A percentile compares a stretch with the other conserved stretches of the same genome.
These are phyloP conservation scores for Botrytis deweyae DNA, from an alignment of 2,329 filamentous ascomycete species.

Conservation along the genomic window DNA sequence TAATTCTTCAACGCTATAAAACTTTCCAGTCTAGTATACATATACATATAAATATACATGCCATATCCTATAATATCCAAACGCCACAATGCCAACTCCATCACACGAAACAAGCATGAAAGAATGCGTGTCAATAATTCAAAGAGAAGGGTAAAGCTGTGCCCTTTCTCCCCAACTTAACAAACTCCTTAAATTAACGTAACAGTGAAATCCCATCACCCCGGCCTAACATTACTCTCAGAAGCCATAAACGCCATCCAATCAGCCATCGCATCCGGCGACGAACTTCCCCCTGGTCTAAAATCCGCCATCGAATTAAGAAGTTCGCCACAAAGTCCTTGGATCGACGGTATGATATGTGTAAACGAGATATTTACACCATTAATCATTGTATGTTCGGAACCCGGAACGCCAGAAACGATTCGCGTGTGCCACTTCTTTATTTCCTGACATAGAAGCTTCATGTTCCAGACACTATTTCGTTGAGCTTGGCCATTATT, in stretches of 20 bases:
- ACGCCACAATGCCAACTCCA: not conserved
- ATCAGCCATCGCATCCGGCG: not conserved
- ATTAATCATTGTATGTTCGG: not conserved
- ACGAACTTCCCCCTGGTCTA: not conserved
- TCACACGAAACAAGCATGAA: not conserved
- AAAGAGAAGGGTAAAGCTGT: too few species aligned
- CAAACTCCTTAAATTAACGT: not conserved
- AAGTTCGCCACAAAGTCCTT: not conserved
- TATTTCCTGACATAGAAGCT: not conserved
- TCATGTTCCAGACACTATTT: slow-evolving; percentile 1
- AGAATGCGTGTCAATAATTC: too few species aligned
- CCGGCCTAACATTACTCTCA: not conserved
- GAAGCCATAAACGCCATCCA: slow-evolving; percentile 2
- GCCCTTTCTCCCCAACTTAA: not conserved
- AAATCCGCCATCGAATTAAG: not conserved
- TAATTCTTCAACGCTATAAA: not conserved
- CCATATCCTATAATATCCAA: not conserved
- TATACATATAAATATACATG: not conserved
- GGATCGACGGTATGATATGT: not conserved
- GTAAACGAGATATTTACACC: not conserved
- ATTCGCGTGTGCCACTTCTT: not conserved
- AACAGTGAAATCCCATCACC: not conserved
- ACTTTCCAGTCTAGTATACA: not conserved
- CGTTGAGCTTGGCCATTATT: not conserved
- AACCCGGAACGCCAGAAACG: not conserved